Evolutionary conservation across 768 basidiomycete genomes (phyloP).

Genomic region (Leucocoprinus sp.): DNA sequence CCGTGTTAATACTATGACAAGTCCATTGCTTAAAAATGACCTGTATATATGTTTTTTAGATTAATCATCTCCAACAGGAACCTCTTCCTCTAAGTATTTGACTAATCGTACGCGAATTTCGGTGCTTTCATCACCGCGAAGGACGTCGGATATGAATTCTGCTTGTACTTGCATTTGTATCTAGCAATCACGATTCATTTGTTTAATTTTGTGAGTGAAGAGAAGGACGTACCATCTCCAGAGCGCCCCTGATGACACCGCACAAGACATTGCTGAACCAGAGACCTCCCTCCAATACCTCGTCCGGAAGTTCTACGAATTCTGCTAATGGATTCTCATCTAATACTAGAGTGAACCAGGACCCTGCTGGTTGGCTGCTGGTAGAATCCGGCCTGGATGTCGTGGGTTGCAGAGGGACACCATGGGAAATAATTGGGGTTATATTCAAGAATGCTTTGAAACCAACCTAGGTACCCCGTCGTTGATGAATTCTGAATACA

Average conservation of each 20-base stretch:
- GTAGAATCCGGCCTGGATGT: constrained; percentile 36
- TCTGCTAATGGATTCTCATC: constrained; percentile 97
- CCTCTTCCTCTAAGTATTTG: constrained; percentile 93
- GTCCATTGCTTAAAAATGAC: constrained; percentile 3
- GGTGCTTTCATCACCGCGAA: constrained; percentile 90
- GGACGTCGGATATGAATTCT: constrained; percentile 80
- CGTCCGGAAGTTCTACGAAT: constrained; percentile 94
- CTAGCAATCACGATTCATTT: constrained; percentile 33
- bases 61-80: constrained; percentile 87
- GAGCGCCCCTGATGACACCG: constrained; percentile 84
- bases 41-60: neutral
- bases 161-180: constrained; percentile 94
- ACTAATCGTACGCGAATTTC: constrained; percentile 88
- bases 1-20: no score
- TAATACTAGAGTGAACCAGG: constrained; percentile 74
- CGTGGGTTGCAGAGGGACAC: constrained; percentile 40
- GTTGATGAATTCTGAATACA: neutral
- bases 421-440: constrained; percentile 73
- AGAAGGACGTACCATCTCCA: constrained; percentile 79
- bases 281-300: constrained; percentile 84
- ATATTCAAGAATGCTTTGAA: constrained; percentile 98
- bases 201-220: neutral
- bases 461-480: constrained; percentile 58
- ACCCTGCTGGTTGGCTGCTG: constrained; percentile 34
- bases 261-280: constrained; percentile 98